phyloP scores from a whole-genome alignment of 164 flowering plant genomes.

The Aristolochia californica region DNA sequence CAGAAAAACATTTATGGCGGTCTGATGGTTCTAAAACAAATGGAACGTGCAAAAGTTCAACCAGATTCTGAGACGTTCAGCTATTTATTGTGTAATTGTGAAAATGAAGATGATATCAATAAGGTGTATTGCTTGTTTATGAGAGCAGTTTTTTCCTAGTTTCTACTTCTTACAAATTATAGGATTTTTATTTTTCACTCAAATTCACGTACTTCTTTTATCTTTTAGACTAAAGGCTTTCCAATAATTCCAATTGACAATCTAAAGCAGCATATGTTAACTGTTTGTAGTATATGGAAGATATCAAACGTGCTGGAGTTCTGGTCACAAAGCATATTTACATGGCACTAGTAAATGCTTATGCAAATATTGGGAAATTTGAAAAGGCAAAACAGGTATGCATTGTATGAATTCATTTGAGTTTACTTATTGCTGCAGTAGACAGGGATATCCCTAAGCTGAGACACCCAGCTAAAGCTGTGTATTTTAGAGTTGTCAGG shows the following conservation, averaged over 20 bases:
- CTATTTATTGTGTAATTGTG: conserved; percentile 44
- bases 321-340: conserved; percentile 43
- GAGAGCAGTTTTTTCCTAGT: not conserved
- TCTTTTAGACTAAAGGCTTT: not conserved
- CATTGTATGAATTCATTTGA: not conserved
- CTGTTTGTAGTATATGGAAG: conserved; percentile 49
- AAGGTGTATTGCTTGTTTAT: conserved; percentile 42
- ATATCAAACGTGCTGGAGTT: conserved; percentile 31
- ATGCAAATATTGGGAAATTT: conserved; percentile 59
- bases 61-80: conserved; percentile 76
- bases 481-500: not conserved
- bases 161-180: not conserved
- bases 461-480: not conserved
- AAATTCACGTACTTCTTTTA: not conserved
- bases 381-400: conserved; percentile 85
- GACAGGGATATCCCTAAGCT: not conserved
- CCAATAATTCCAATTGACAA: not conserved
- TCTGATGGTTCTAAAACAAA: conserved; percentile 55
- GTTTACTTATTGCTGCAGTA: not conserved
- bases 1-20: conserved; percentile 57
- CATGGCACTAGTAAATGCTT: conserved; percentile 76
- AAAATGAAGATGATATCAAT: conserved; percentile 46
- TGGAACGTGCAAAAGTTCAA: conserved; percentile 55
- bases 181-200: not conserved
- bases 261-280: conserved; percentile 4